Conservation (phyloP, 768 basidiomycete genomes). For the Pholiota conissans region DNA sequence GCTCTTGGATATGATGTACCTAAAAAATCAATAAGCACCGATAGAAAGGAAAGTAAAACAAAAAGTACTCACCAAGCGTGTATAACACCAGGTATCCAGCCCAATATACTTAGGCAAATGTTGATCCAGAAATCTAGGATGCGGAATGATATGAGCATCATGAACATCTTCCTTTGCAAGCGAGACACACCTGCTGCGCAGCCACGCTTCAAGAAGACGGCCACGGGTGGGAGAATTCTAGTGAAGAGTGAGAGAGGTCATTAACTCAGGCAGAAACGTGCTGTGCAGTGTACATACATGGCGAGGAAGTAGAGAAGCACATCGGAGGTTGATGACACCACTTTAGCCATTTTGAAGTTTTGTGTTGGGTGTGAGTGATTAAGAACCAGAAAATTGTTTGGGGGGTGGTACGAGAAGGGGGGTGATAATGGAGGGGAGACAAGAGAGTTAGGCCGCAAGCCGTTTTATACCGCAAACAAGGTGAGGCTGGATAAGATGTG, state of each 20-base stretch:
- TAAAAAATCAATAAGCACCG: not conserved
- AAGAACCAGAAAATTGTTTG: not conserved
- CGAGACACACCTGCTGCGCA: slow-evolving; percentile 18
- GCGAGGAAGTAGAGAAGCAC: slow-evolving; percentile 26
- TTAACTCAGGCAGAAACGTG: too few relatives aligned
- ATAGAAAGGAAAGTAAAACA: not conserved
- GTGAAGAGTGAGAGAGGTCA: too few relatives aligned
- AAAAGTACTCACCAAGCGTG: slow-evolving; percentile 43
- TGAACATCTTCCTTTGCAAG: too few relatives aligned
- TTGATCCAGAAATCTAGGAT: slow-evolving; percentile 30
- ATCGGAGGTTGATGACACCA: slow-evolving; percentile 21
- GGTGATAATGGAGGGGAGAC: not conserved
- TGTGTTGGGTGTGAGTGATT: not conserved
- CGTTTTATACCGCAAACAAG: not conserved
- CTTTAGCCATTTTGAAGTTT: slow-evolving; percentile 8
- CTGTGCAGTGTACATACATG: slow-evolving; percentile 15
- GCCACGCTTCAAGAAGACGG: slow-evolving; percentile 28
- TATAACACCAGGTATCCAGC: slow-evolving; percentile 53
- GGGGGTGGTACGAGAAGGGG: not conserved
- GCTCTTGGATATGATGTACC: slow-evolving; percentile 26
- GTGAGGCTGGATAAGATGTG: too few relatives aligned
- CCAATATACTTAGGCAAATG: slow-evolving; percentile 32
- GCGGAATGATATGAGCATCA: not conserved
- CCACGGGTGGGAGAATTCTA: slow-evolving; percentile 23
- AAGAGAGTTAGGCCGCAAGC: not conserved